These are phyloP conservation scores for Plasmodium adleri DNA, from an alignment of 169 alveolate genomes.

Conservation along the genomic window DNA sequence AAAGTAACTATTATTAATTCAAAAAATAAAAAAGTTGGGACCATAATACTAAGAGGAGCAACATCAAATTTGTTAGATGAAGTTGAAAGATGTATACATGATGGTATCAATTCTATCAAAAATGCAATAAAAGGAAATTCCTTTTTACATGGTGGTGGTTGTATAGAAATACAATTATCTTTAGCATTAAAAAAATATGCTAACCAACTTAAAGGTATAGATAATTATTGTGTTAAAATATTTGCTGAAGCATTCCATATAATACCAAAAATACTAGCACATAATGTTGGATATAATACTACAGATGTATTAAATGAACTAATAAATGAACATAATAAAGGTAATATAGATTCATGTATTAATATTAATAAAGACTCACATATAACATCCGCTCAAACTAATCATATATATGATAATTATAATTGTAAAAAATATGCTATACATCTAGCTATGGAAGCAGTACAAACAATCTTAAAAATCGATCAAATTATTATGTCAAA, in stretches of 20 bases:
- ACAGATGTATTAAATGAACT: slow-evolving; percentile 87
- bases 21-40: slow-evolving; percentile 86
- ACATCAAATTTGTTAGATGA: slow-evolving; percentile 98
- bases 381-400: slow-evolving; percentile 76
- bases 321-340: slow-evolving; percentile 86
- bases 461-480: slow-evolving; percentile 96
- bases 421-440: slow-evolving; percentile 96
- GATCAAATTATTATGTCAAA: slow-evolving; percentile 99
- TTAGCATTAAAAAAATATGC: slow-evolving; percentile 90
- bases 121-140: slow-evolving; percentile 90
- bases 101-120: slow-evolving; percentile 85
- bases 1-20: slow-evolving; percentile 88
- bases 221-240: slow-evolving; percentile 97
- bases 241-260: slow-evolving; percentile 98
- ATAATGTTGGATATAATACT: slow-evolving; percentile 96
- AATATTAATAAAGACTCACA: slow-evolving; percentile 75
- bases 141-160: slow-evolving; percentile 98
- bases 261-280: slow-evolving; percentile 97
- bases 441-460: slow-evolving; percentile 97
- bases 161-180: slow-evolving; percentile 94
- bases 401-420: slow-evolving; percentile 92
- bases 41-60: slow-evolving; percentile 98
- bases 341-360: slow-evolving; percentile 84
- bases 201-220: slow-evolving; percentile 91
- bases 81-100: slow-evolving; percentile 98